Base-by-base conservation (phyloP, 805 yeast species). In the Saccharomycopsis guyanensis region DNA sequence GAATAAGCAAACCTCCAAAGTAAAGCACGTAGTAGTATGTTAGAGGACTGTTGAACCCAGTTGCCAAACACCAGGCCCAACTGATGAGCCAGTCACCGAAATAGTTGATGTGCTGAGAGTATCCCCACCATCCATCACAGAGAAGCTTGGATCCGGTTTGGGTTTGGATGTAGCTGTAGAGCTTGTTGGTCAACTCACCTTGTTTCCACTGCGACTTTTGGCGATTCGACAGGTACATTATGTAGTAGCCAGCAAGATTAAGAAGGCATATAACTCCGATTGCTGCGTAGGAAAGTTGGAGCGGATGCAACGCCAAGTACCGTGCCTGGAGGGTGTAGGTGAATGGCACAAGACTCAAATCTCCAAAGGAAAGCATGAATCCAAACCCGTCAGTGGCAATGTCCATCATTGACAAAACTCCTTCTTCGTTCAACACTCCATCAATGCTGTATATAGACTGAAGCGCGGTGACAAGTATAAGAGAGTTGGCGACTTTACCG, bases 341-440 rank as follows among this genome's bases (percentile, higher is more conserved):
- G 70, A 91, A 91, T 27, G 98, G 98, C 19, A 93, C 87, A 69
- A 93, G 74, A 2, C 93, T 80, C 57, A 93, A 71, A 61, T 93
- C 98, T 24, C 98, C 98, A 67, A 91, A 89, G 2, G 88, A 79
- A 44, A 93, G 70, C 98, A 93, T 93, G 66, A 82, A 89, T 1
- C 98, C 98, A 61, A 93, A 87, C 0, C 98, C 98, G 66, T 93
- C 98, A 8, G 96, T 86, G 4, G 94, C 84, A 42, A 89, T 79
- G 63, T 93, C 98, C 75, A 93, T 91, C 97, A 93, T 93, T 4
- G 93, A 79, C 49, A 93, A 68, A 10, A 81, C 75, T 4, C 97
- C 97, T 58, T 79, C 86, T 62, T 93, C 97, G 62, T 88, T 87
- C 54, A 86, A 67, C 0, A 91, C 94, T 41, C 97, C 96, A 60